phyloP scores from a whole-genome alignment of 2,329 filamentous ascomycete genomes.

The Rutstroemia sp. region DNA sequence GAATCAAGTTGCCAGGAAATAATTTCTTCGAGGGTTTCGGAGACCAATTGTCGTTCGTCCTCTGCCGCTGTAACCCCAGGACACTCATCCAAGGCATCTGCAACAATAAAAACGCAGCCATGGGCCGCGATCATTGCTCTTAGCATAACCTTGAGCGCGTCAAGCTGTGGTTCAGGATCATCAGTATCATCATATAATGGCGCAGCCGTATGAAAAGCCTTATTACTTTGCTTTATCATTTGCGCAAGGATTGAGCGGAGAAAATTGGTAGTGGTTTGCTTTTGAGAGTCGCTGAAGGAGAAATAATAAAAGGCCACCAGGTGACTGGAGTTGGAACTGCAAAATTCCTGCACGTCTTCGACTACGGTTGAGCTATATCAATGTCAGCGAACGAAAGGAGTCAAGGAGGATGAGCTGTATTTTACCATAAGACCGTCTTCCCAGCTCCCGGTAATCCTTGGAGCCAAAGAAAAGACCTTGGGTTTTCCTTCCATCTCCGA shows the following conservation, averaged over 20 bases:
- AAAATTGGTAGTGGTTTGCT: background rate
- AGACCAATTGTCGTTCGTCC: background rate
- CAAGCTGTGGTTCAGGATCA: background rate
- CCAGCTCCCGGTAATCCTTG: background rate
- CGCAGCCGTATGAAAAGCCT: background rate
- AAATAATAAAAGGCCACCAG: background rate
- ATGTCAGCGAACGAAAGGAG: background rate
- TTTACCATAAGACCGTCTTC: background rate
- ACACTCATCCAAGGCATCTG: background rate
- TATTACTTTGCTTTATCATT: background rate
- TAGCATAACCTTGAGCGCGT: background rate
- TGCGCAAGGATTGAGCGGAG: background rate
- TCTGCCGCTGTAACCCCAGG: background rate
- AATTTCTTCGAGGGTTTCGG: background rate
- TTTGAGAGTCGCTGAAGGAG: background rate
- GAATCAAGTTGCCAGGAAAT: background rate
- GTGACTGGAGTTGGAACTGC: background rate
- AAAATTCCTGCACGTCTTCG: background rate
- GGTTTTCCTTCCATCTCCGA: background rate
- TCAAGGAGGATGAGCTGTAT: background rate
- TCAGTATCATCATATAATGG: background rate
- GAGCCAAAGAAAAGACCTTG: background rate
- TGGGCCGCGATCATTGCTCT: background rate
- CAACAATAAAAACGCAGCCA: background rate
- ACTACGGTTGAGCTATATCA: background rate